These are phyloP conservation scores for Pichia thaimueangensis DNA, from an alignment of 805 yeast species.

Conservation along the genomic window DNA sequence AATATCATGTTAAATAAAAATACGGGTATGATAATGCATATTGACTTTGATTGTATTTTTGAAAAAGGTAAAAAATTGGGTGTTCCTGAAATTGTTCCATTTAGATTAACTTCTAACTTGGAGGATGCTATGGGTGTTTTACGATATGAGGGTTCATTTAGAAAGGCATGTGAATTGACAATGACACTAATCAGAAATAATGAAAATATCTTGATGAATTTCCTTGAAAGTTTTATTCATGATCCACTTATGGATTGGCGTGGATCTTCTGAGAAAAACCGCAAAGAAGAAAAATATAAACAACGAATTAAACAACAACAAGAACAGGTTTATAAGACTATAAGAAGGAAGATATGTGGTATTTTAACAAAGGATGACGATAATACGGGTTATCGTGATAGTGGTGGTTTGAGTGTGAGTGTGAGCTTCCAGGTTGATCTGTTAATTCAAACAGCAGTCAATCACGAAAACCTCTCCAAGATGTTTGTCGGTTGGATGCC, in stretches of 20 bases:
- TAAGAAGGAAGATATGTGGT: constrained; percentile 79
- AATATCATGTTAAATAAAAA: constrained; percentile 69
- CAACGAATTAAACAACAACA: constrained; percentile 17
- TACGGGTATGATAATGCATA: constrained; percentile 80
- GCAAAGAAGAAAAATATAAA: constrained; percentile 11
- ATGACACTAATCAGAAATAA: constrained; percentile 63
- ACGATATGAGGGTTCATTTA: constrained; percentile 85
- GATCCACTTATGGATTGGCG: constrained; percentile 87
- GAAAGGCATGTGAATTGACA: constrained; percentile 82
- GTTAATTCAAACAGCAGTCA: constrained; percentile 74
- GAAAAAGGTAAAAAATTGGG: constrained; percentile 71
- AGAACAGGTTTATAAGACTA: constrained; percentile 56
- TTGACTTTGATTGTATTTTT: constrained; percentile 93
- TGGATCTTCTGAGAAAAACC: background rate
- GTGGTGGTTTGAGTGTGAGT: constrained; percentile 71
- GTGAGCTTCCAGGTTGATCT: constrained; percentile 91
- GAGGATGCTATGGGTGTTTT: constrained; percentile 81
- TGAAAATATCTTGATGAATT: constrained; percentile 81
- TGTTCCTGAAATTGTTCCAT: constrained; percentile 92
- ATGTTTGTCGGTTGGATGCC: constrained; percentile 97
- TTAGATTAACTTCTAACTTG: constrained; percentile 81
- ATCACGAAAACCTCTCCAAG: constrained; percentile 59
- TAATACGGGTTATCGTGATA: constrained; percentile 31
- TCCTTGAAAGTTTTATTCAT: constrained; percentile 84
- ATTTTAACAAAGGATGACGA: constrained; percentile 60